Base-by-base conservation (phyloP, 352 stramenopile genomes). In the Pythium vanterpoolii region DNA sequence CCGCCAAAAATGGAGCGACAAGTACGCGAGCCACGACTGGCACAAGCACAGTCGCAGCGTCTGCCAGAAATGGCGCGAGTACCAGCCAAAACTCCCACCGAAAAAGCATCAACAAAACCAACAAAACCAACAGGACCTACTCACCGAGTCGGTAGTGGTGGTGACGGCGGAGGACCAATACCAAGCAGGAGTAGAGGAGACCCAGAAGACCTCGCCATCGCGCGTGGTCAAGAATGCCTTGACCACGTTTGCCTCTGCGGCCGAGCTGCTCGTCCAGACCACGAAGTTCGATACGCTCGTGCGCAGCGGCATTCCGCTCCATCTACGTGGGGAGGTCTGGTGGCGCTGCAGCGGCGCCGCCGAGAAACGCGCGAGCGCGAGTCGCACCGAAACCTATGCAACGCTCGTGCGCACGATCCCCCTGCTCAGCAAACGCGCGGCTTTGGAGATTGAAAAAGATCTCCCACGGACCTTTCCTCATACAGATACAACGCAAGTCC, bases 391-490 rank as follows among this genome's bases (percentile, higher is more conserved):
- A 48, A 78, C 82, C 38, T 94, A 90, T 47, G 48, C 71, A 4
- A 59, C 69, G 24, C 69, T 92, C 7, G 33, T 95, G 24, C 53
- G 72, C 60, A 76, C 81, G 16, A 61, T 82, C 9, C 71, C 87
- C 40, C 82, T 68, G 26, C 68, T 89, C 26, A 86, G 64, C 56
- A 83, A 87, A 50, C 76, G 82, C 53, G 76, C 80, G 5, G 72
- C 73, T 23, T 77, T 90, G 68, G 88, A 96, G 56, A 96, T 96
- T 44, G 88, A 96, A 65, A 96, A 96, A 56, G 88, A 96, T 64
- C 43, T 96, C 52, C 84, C 87, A 11, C 68, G 86, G 21, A 96
- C 84, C 16, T 96, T 96, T 52, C 83, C 84, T 4, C 36, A 75
- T 13, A 62, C 76, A 10, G 44, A 47, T n/a, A 13, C 10, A 16